Conservation (phyloP, 1,284 basidiomycete genomes). For the Cutaneotrichosporon cavernicola region DNA sequence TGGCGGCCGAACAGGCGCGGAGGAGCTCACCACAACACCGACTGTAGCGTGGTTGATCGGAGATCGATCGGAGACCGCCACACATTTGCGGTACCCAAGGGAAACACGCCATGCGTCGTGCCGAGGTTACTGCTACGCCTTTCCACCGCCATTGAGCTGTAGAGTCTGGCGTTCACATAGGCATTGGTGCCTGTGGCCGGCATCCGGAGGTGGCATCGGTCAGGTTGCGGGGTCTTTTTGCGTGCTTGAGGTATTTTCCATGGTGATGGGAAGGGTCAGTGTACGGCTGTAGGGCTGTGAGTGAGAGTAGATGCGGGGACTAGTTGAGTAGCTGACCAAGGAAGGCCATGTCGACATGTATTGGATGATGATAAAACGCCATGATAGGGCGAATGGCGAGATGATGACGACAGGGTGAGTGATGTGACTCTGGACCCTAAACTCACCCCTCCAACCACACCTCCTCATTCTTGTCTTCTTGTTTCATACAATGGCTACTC, state of each 20-base stretch:
- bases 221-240: not conserved
- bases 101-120: not conserved
- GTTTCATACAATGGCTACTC: too few relatives aligned
- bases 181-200: not conserved
- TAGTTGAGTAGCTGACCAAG: too few relatives aligned
- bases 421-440: too few relatives aligned
- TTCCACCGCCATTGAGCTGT: not conserved
- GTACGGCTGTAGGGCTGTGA: not conserved
- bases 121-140: not conserved
- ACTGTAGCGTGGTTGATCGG: not conserved
- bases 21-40: not conserved
- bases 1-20: not conserved
- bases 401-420: not conserved
- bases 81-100: not conserved
- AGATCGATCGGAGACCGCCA: not conserved
- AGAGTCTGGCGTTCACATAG: too few relatives aligned
- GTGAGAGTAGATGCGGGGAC: not conserved
- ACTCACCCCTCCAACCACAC: too few relatives aligned
- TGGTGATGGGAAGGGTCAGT: not conserved
- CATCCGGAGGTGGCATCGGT: not conserved
- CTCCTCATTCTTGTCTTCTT: too few relatives aligned
- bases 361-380: not conserved
- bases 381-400: not conserved
- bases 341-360: not conserved
- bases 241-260: not conserved